Evolutionary conservation across 2,329 filamentous ascomycete genomes (phyloP).

Genomic region (Xylariaceae sp.): DNA sequence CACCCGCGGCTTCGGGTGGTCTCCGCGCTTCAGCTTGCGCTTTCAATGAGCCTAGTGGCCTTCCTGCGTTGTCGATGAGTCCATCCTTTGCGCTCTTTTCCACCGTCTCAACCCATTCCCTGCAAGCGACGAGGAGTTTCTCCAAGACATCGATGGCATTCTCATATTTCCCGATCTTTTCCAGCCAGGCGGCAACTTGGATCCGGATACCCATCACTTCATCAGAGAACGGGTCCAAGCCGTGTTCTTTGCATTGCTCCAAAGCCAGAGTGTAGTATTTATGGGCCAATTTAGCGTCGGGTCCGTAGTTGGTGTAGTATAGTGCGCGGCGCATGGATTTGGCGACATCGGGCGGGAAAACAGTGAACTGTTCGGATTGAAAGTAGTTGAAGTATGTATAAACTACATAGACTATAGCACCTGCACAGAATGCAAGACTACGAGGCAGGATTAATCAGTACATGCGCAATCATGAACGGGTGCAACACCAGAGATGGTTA

Average conservation of each 20-base stretch:
- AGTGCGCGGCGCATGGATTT: conserved; percentile 77
- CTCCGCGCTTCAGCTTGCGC: conserved; percentile 9
- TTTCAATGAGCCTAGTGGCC: conserved; percentile 20
- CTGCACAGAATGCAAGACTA: conserved; percentile 34
- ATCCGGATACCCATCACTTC: conserved; percentile 89
- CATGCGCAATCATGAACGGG: not conserved
- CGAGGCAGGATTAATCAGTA: conserved; percentile 20
- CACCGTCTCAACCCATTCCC: conserved; percentile 54
- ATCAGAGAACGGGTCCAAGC: conserved; percentile 84
- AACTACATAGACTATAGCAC: conserved; percentile 35
- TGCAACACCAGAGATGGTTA: not conserved
- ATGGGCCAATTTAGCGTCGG: conserved; percentile 72
- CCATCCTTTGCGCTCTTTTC: conserved; percentile 48
- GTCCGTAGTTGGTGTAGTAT: conserved; percentile 76
- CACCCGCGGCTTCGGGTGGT: conserved; percentile 12
- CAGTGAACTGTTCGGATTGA: conserved; percentile 51
- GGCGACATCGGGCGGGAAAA: conserved; percentile 66
- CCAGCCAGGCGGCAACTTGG: conserved; percentile 73
- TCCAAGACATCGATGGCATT: conserved; percentile 75
- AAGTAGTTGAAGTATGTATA: conserved; percentile 53
- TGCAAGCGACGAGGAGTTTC: conserved; percentile 67
- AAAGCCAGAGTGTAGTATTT: conserved; percentile 82
- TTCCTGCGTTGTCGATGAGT: conserved; percentile 39
- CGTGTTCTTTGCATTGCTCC: conserved; percentile 64
- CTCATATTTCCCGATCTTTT: conserved; percentile 67